Evolutionary conservation across 345 rosid species (phyloP).

Genomic region (Acer saccharum): DNA sequence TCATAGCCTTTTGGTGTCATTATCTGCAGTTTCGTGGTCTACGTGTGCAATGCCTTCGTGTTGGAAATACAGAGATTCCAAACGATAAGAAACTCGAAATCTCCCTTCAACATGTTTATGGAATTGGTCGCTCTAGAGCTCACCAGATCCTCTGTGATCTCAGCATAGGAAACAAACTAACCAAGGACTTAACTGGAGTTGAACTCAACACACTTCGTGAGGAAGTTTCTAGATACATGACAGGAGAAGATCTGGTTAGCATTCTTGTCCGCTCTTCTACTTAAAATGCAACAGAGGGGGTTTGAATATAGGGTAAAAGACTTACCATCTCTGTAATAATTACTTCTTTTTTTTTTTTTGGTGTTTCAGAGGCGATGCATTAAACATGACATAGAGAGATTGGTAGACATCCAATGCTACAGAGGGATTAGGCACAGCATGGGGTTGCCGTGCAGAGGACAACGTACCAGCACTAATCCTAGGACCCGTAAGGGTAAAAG

Average conservation of each 20-base stretch:
- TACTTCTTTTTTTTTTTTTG: constrained; percentile 11
- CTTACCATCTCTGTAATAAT: not conserved
- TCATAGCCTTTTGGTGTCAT: no score
- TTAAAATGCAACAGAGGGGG: not conserved
- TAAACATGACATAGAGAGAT: constrained; percentile 65
- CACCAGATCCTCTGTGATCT: constrained; percentile 66
- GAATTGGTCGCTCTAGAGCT: constrained; percentile 64
- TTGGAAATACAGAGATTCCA: no score
- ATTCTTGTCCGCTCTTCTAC: not conserved
- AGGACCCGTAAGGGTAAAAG: constrained; percentile 78
- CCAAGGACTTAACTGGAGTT: constrained; percentile 67
- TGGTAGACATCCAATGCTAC: constrained; percentile 80
- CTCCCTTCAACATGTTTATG: no score
- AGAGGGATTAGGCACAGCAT: constrained; percentile 71
- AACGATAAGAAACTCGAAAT: no score
- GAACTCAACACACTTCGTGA: constrained; percentile 65
- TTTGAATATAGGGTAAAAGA: not conserved
- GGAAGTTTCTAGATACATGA: constrained; percentile 61
- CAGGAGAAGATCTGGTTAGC: constrained; percentile 69
- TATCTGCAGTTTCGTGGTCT: no score
- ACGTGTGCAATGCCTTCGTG: no score
- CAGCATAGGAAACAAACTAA: constrained; percentile 61
- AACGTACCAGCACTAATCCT: constrained; percentile 80
- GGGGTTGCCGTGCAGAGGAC: constrained; percentile 87
- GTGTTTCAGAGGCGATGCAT: constrained; percentile 65